Evolutionary conservation across 164 flowering plant genomes (phyloP).

Genomic region (Aristolochia fimbriata): DNA sequence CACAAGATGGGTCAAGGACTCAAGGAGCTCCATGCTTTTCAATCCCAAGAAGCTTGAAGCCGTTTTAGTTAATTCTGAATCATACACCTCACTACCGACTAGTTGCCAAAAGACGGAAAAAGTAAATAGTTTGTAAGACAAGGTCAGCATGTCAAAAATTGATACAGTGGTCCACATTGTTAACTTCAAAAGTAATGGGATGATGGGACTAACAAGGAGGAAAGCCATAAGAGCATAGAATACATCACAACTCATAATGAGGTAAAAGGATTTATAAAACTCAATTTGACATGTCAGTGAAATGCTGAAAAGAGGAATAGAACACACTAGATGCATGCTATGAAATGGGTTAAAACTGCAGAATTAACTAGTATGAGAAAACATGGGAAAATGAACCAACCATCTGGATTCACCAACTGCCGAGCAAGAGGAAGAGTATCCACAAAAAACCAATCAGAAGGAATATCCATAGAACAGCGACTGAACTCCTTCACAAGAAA

Average conservation of each 20-base stretch:
- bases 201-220: background rate
- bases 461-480: conserved; percentile 61
- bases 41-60: no score
- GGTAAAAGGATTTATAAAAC: background rate
- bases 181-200: no score
- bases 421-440: conserved; percentile 72
- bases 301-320: background rate
- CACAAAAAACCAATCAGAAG: conserved; percentile 60
- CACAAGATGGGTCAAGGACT: no score
- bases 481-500: conserved; percentile 57
- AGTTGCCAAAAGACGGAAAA: no score
- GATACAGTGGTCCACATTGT: no score
- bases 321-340: background rate
- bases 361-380: background rate
- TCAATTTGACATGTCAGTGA: background rate
- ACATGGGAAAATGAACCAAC: conserved; percentile 19
- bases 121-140: no score
- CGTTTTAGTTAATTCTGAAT: no score
- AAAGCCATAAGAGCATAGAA: background rate
- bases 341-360: background rate
- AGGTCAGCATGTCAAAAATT: no score
- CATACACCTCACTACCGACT: no score
- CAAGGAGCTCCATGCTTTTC: no score
- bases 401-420: conserved; percentile 44
- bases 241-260: background rate